phyloP scores from a whole-genome alignment of 257 asterid species.

The Linderniella brevidens region DNA sequence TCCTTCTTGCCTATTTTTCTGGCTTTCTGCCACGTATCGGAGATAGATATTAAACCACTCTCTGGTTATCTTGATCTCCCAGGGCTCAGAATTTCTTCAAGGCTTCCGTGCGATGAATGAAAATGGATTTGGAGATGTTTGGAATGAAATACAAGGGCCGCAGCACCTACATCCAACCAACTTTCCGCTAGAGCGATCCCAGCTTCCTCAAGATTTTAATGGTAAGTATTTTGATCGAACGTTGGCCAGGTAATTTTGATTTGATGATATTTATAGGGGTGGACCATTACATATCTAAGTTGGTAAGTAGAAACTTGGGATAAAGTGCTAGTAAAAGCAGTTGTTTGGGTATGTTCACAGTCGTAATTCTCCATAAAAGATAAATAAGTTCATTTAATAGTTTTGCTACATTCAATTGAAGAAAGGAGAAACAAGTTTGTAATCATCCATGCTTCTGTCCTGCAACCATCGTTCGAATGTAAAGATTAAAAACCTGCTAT shows the following conservation, averaged over 20 bases:
- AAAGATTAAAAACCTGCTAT: too few species aligned
- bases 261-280: not conserved
- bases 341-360: too few species aligned
- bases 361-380: too few species aligned
- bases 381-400: too few species aligned
- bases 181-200: constrained; percentile 42
- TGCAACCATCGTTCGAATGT: too few species aligned
- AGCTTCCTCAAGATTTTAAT: constrained; percentile 40
- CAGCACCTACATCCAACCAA: constrained; percentile 39
- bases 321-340: too few species aligned
- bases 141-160: constrained; percentile 85
- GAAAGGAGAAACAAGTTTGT: too few species aligned
- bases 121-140: constrained; percentile 61
- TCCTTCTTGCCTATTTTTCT: constrained; percentile 2
- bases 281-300: constrained; percentile 3
- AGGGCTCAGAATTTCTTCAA: constrained; percentile 80
- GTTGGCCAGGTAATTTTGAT: constrained; percentile 5
- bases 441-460: too few species aligned
- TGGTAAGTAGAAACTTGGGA: not conserved
- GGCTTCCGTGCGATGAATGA: constrained; percentile 73
- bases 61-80: constrained; percentile 11
- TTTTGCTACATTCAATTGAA: too few species aligned
- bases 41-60: constrained; percentile 6
- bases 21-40: not conserved
- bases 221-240: constrained; percentile 25